Base-by-base conservation (phyloP, 2,329 filamentous ascomycete genomes). In the Onygenales sp. region DNA sequence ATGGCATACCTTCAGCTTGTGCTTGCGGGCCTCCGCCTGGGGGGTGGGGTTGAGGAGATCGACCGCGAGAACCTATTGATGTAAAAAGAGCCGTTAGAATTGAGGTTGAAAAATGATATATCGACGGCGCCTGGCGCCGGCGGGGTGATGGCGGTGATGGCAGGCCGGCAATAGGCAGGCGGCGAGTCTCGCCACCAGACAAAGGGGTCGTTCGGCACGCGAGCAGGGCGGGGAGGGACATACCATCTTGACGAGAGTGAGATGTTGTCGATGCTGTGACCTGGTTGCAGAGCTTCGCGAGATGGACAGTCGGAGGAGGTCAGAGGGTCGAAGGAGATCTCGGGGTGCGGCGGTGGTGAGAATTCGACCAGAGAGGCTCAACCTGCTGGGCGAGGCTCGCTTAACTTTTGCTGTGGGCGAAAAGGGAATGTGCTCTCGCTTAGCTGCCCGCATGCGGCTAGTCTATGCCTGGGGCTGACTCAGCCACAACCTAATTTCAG, bases 21-120 rank as follows among this genome's bases (percentile, higher is more conserved):
- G 93, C 88, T 97, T 97, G 82, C 90, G 89, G 73, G 90, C 90
- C 87, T 98, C 93, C 77, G 92, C 85, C 78, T 89, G 88, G 79
- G 92, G 87, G 74, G 87, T 88, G 74, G 93, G 93, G 89, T 98
- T 97, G 79, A 98, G 87, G 72, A 98, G 91, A 84, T 98, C 93
- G 83, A 97, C 88, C 78, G 93, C 93, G 87, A 98, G 90, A 95
- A 97, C 92, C 93, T 97, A 74, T 64, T 48, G 51, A 53, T 33
- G 54, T 52, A 52, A 53, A 44, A 54, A 57, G 3, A 54, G 53
- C 64, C 60, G 64, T 63, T 36, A 49, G 44, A 31, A 7, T 42
- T 40, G 40, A 27, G 40, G 52, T 54, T 56, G 10, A 9, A 27
- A 10, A 13, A 33, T 48, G n/a, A 31, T n/a, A n/a, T 39, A 32